phyloP scores from a whole-genome alignment of 1,139 yeast species.

The Oligophagozyma castellii region DNA sequence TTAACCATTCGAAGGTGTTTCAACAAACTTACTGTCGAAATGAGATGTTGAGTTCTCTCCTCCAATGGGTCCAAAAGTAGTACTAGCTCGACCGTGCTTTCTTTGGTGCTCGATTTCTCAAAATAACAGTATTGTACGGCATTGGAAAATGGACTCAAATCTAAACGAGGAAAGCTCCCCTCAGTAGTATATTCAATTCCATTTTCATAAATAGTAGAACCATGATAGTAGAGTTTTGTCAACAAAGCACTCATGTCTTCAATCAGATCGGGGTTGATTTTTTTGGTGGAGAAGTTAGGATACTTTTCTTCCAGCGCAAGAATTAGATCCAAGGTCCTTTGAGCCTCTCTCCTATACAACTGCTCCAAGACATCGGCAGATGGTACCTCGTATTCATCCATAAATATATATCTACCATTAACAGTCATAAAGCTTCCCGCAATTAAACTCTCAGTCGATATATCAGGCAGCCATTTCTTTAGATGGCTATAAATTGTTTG shows the following conservation, averaged over 20 bases:
- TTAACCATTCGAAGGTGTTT: constrained; percentile 32
- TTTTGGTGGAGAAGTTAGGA: constrained; percentile 8
- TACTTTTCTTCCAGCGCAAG: constrained; percentile 18
- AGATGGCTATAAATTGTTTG: constrained; percentile 3
- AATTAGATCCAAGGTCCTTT: constrained; percentile 36
- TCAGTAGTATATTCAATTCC: constrained; percentile 21
- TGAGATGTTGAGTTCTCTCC: constrained; percentile 50
- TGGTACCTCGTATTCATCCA: constrained; percentile 15
- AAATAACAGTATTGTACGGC: constrained; percentile 24
- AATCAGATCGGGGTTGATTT: constrained; percentile 23
- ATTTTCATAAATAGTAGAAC: constrained; percentile 33
- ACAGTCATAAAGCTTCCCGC: constrained; percentile 12
- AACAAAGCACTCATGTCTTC: constrained; percentile 31
- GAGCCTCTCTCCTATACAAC: constrained; percentile 39
- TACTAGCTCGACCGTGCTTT: constrained; percentile 34
- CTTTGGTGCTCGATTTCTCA: constrained; percentile 10
- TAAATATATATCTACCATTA: constrained; percentile 22
- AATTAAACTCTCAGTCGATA: constrained; percentile 7
- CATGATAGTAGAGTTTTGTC: constrained; percentile 26
- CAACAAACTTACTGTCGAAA: constrained; percentile 37
- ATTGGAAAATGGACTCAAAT: constrained; percentile 28
- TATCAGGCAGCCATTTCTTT: constrained; percentile 16
- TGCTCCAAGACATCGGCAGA: constrained; percentile 31
- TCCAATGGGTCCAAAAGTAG: constrained; percentile 60
- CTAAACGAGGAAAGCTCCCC: constrained; percentile 25